Base-by-base conservation (phyloP, 2,329 filamentous ascomycete species). In the Colletotrichum neosansevieriae region DNA sequence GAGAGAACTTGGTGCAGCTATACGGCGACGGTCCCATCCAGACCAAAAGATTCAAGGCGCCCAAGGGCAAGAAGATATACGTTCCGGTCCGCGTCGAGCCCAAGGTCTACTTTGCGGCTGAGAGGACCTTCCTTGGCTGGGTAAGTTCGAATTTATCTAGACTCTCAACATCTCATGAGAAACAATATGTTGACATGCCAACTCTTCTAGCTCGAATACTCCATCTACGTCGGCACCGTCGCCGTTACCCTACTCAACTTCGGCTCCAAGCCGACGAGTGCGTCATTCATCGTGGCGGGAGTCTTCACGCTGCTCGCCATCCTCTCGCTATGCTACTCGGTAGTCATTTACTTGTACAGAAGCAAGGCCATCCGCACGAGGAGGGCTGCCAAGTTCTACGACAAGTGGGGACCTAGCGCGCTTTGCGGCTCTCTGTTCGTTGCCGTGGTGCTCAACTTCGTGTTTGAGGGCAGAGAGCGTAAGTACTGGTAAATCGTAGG, bases 51-150 rank as follows among this genome's bases (percentile, higher is more conserved):
- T 89, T 94, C 82, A 91, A 89, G 77, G 92, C 92, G 9, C 92
- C 92, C 12, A 90, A 89, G 78, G 92, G 92, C 61, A 95, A 94
- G 88, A 93, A 93, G 79, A 98, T 99, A 67, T 95, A 98, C 75
- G 96, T 99, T 24, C 95, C 95, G 13, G 91, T 98, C 63, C 90
- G 96, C 56, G 94, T 99, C 38, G 96, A 99, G 80, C 96, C 96
- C 38, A 99, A 99, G 82, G 96, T 99, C 58, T 97, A 94, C 79
- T 97, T 99, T 77, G 96, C 96, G 21, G 94, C 94, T 1, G 96
- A 99, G 80, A 89, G 96, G 72, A 99, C 96, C 1, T 99, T 98
- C 81, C 86, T 99, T 65, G 93, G 94, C 71, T 99, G 96, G 94
- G 90, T 92, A 81, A 82, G 89, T 82, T 29, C 42, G 3, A 24